Evolutionary conservation across 106 monocot genomes (phyloP).

Genomic region (Phalaenopsis equestris): DNA sequence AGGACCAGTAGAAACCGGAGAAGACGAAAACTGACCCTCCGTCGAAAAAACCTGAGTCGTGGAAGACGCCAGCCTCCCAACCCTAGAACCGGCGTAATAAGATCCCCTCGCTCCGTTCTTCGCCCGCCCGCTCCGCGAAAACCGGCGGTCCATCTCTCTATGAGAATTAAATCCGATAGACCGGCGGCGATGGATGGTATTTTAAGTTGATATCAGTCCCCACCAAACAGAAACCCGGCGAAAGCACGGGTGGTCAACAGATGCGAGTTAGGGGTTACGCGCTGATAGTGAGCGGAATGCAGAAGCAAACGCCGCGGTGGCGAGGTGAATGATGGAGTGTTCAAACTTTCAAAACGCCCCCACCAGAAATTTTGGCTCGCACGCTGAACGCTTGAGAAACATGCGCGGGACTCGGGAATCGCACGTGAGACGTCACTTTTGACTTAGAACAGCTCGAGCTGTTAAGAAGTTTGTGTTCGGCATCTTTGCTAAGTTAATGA

Average conservation of each 20-base stretch:
- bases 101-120: not conserved
- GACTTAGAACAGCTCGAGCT: too few relatives aligned
- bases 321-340: conserved; percentile 1
- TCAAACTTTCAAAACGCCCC: conserved; percentile 10
- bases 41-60: not conserved
- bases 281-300: not conserved
- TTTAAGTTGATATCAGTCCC: not conserved
- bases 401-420: not conserved
- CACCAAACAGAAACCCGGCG: not conserved
- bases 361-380: not conserved
- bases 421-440: not conserved
- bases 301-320: not conserved
- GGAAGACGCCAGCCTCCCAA: not conserved
- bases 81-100: not conserved
- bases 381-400: not conserved
- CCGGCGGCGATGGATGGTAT: not conserved
- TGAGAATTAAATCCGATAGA: not conserved
- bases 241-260: not conserved
- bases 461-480: too few relatives aligned
- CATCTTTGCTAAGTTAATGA: too few relatives aligned
- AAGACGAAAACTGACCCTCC: not conserved
- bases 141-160: not conserved
- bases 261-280: not conserved
- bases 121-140: not conserved
- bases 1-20: not conserved